Evolutionary conservation across 257 asterid species (phyloP).

Genomic region (Solanum medicagineum): DNA sequence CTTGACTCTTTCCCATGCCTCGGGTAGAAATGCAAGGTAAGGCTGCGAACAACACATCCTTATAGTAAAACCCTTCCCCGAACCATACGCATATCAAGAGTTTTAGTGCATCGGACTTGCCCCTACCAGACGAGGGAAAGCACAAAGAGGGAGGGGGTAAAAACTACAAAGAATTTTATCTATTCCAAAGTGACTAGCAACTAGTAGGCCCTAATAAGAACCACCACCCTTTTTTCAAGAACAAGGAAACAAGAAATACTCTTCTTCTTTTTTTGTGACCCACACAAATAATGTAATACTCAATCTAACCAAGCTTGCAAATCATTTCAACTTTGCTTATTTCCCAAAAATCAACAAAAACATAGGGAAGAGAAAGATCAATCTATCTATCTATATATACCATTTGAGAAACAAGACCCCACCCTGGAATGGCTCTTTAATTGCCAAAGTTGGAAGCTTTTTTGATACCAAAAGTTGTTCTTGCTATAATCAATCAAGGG

Average conservation of each 20-base stretch:
- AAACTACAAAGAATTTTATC: conserved; percentile 19
- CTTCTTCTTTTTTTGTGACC: not conserved
- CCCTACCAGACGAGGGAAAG: not conserved
- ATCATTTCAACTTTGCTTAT: conserved; percentile 40
- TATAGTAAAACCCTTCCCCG: too few relatives aligned
- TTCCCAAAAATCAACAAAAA: conserved; percentile 17
- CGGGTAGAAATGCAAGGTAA: too few relatives aligned
- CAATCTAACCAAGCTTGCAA: conserved; percentile 31
- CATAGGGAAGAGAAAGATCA: not conserved
- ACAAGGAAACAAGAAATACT: conserved; percentile 3
- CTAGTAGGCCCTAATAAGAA: not conserved
- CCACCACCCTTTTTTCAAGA: conserved; percentile 19
- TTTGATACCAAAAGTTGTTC: not conserved
- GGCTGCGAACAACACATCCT: too few relatives aligned
- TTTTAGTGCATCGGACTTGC: too few relatives aligned
- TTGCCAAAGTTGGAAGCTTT: not conserved
- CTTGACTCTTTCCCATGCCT: not conserved
- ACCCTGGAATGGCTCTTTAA: not conserved
- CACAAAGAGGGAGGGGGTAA: not conserved
- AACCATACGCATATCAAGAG: too few relatives aligned
- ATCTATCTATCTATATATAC: conserved; percentile 8
- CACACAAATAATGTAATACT: conserved; percentile 15
- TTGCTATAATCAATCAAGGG: conserved; percentile 22
- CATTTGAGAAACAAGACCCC: conserved; percentile 7
- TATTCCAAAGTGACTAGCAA: conserved; percentile 4